These are phyloP conservation scores for Hypomyces perniciosus DNA, from an alignment of 2,329 filamentous ascomycete genomes.

Conservation along the genomic window DNA sequence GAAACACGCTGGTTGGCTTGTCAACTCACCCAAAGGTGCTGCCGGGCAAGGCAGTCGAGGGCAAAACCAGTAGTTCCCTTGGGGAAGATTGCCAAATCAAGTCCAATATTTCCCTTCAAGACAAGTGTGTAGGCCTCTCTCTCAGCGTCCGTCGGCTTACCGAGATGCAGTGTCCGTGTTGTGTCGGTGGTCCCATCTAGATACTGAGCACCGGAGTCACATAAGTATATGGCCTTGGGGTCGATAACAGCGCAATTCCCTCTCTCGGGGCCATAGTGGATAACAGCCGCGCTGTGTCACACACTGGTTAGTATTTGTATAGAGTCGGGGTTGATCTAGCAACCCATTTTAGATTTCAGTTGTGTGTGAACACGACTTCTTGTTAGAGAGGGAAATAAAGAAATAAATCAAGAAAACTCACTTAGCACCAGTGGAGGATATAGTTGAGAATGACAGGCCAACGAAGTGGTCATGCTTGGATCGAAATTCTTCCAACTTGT, in stretches of 20 bases:
- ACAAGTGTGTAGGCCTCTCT: conserved; percentile 89
- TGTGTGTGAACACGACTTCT: too few species aligned
- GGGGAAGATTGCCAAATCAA: conserved; percentile 83
- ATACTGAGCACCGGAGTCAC: conserved; percentile 96
- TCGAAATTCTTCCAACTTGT: conserved; percentile 77
- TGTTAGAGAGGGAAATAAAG: not conserved
- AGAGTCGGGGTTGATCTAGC: too few species aligned
- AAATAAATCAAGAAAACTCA: conserved; percentile 30
- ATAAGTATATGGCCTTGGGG: conserved; percentile 81
- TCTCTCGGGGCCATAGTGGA: conserved; percentile 88
- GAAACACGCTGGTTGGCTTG: not conserved
- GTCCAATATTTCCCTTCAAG: conserved; percentile 84
- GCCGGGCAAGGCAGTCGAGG: conserved; percentile 79
- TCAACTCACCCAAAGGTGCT: conserved; percentile 74
- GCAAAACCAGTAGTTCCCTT: conserved; percentile 94
- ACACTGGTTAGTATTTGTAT: conserved; percentile 1
- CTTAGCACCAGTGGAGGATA: conserved; percentile 84
- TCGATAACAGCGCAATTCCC: conserved; percentile 80
- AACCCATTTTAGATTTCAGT: too few species aligned
- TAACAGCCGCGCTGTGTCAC: conserved; percentile 71
- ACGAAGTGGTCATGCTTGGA: conserved; percentile 67
- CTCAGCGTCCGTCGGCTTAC: conserved; percentile 74
- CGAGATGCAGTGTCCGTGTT: conserved; percentile 89
- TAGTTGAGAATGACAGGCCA: conserved; percentile 90
- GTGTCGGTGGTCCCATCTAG: conserved; percentile 94